A percentile compares a stretch with the other conserved stretches of the same genome.
phyloP scores from a whole-genome alignment of 2,329 filamentous ascomycete genomes.

The Mycosphaerella arachidis region DNA sequence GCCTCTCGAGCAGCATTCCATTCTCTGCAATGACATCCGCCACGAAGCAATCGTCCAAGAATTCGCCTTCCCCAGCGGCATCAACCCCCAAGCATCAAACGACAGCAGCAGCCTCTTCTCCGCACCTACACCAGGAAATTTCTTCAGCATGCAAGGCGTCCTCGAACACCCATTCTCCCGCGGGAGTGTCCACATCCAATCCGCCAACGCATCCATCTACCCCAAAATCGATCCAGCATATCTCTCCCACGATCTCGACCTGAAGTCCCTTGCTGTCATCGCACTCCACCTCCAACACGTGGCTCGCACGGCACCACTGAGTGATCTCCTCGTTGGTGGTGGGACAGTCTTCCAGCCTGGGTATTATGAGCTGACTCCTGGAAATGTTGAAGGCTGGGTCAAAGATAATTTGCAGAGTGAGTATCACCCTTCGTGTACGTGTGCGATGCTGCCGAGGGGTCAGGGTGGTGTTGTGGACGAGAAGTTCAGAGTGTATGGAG shows the following conservation, averaged over 20 bases:
- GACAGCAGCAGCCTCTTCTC: constrained; percentile 24
- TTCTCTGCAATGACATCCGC: constrained; percentile 15
- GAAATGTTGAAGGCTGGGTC: constrained; percentile 11
- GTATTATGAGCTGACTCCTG: constrained; percentile 2
- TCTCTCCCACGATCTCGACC: constrained; percentile 44
- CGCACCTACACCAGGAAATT: constrained; percentile 29
- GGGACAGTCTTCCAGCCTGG: constrained; percentile 10
- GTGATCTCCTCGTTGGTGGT: constrained; percentile 1
- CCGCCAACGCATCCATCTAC: constrained; percentile 16
- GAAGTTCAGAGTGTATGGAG: constrained; percentile 2
- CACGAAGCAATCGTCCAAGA: constrained; percentile 21
- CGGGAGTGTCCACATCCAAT: constrained; percentile 37
- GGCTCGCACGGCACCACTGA: constrained; percentile 4
- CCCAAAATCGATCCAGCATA: constrained; percentile 26
- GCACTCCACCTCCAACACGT: constrained; percentile 10
- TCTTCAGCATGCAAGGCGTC: constrained; percentile 55
- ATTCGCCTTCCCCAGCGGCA: constrained; percentile 23
- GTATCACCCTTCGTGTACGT: constrained; percentile 41
- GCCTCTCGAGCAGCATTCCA: constrained; percentile 8
- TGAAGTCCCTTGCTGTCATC: constrained; percentile 29
- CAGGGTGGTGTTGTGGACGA: constrained; percentile 7
- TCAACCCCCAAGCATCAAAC: constrained; percentile 23
- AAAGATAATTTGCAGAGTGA: constrained; percentile 15
- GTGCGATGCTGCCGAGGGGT: constrained; percentile 25
- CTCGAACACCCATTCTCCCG: constrained; percentile 46